Conservation (phyloP, 2,329 filamentous ascomycete species). For the Fulvia fulva region DNA sequence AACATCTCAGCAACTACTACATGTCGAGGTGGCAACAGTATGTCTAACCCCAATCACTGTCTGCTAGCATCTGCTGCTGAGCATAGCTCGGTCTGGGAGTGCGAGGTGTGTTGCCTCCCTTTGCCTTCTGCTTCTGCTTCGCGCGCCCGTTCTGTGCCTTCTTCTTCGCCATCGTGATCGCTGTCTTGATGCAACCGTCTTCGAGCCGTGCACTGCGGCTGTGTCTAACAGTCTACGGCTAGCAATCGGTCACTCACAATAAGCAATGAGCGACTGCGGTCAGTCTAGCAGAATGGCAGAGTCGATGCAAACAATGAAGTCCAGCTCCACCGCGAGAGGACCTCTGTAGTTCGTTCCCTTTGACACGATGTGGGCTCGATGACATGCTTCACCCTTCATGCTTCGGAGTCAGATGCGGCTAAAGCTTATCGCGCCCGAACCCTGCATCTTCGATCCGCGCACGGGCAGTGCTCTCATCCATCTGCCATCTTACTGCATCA, state of each 20-base stretch:
- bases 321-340: not conserved
- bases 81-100: not conserved
- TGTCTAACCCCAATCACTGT: conserved; percentile 18
- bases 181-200: not conserved
- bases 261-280: conserved; percentile 15
- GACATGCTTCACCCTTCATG: conserved; percentile 5
- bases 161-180: conserved; percentile 18
- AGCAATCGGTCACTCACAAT: not conserved
- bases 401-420: conserved; percentile 1
- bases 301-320: conserved; percentile 4
- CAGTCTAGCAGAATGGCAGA: not conserved
- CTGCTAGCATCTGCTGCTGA: conserved; percentile 7
- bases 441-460: not conserved
- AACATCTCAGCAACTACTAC: conserved; percentile 9
- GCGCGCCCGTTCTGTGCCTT: conserved; percentile 25
- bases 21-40: not conserved
- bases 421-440: not conserved
- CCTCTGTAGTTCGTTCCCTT: not conserved
- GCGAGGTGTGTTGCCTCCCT: conserved; percentile 13
- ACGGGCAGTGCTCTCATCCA: not conserved
- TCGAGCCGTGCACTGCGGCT: not conserved
- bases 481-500: not conserved
- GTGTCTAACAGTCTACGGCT: not conserved
- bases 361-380: conserved; percentile 2
- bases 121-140: conserved; percentile 26